Evolutionary conservation across 331 rosid species (phyloP), one percentile per base, ranked within the genome.

Genomic region (Quercus lobata): DNA sequence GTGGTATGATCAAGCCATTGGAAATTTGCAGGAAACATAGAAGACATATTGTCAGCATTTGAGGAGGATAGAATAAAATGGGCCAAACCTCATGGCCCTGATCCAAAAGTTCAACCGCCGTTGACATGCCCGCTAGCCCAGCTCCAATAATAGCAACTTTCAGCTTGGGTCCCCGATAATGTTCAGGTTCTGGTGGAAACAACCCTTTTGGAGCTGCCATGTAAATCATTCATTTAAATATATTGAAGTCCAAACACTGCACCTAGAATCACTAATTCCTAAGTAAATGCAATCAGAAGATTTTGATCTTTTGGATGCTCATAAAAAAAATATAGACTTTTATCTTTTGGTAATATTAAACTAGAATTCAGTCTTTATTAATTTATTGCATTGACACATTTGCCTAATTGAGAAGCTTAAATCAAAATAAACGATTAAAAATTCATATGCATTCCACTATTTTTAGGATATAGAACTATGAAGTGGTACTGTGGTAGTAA

Each of bases 101-200:
- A 86, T 96, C 96, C 93, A 96, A 85, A 82, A 96, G 98, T 81
- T 96, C 99, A 72, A 93, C 97, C 1, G 98, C 99, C 22, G 99
- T 93, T 66, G 98, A 93, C 99, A 96, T 93, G 82, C 99, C 98
- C 0, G 98, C 99, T 83, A 96, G 96, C 41, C 99, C 99, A 82
- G 99, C 99, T 74, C 98, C 98, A 68, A 96, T 83, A 60, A 96
- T 96, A 19, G 99, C 98, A 73, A 96, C 97, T 82, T 91, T 93
- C 75, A 96, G 87, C 91, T 93, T 96, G 0, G 99, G 98, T 44
- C 98, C 98, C 58, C 97, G 86, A 80, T 96, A 96, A 76, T 85
- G 93, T 68, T 87, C 94, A 4, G 98, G 98, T 76, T 96, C 99
- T 1, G 99, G 92, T 72, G 99, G 99, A 87, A 93, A 96, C 84